Evolutionary conservation across 2,329 filamentous ascomycete species (phyloP).

Genomic region (Venturiaceae sp.): DNA sequence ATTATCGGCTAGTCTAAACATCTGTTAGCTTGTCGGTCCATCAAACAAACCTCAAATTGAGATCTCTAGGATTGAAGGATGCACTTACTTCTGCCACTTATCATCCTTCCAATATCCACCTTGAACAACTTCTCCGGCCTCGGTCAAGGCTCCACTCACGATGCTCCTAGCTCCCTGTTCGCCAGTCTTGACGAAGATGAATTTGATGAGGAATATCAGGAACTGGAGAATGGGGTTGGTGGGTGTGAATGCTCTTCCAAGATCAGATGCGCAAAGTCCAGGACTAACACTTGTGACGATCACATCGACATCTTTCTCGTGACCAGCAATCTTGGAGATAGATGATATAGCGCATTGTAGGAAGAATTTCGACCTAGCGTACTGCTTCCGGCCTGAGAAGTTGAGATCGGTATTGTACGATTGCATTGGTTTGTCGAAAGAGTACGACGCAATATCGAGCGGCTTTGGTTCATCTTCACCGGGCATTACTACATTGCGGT

Average conservation of each 20-base stretch:
- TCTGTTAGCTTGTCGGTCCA: background rate
- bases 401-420: background rate
- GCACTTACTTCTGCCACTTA: background rate
- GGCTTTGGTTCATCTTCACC: background rate
- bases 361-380: slow-evolving; percentile 5
- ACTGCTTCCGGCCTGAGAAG: background rate
- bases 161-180: slow-evolving; percentile 8
- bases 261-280: background rate
- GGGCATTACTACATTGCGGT: background rate
- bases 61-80: too few relatives aligned
- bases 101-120: slow-evolving; percentile 7
- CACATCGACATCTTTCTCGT: background rate
- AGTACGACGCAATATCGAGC: background rate
- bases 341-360: background rate
- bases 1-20: background rate
- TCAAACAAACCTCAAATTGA: background rate
- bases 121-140: background rate
- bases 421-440: background rate
- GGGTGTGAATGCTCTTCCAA: background rate
- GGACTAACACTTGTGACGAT: slow-evolving; percentile 1
- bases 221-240: background rate
- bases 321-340: background rate
- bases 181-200: slow-evolving; percentile 1
- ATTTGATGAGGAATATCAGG: background rate
- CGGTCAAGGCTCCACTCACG: background rate